phyloP scores from a whole-genome alignment of 495 filamentous ascomycete genomes.

The Friedmanniomyces endolithicus region DNA sequence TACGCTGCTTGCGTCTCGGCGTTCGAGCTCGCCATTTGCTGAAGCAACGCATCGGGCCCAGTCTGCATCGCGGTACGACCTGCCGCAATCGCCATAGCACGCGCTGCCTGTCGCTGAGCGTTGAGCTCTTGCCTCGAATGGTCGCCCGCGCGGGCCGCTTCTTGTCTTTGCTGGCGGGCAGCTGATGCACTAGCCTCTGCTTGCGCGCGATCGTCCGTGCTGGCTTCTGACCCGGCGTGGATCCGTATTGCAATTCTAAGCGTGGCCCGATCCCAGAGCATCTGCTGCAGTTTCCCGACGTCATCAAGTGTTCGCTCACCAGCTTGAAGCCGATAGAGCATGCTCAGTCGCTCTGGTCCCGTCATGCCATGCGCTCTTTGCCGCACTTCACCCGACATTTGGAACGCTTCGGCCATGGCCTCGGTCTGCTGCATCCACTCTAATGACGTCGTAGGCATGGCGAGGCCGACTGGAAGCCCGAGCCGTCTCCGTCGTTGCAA shows the following conservation, averaged over 20 bases:
- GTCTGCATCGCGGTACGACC: conserved; percentile 17
- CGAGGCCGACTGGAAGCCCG: neutral
- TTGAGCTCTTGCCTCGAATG: conserved; percentile 15
- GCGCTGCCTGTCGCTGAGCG: conserved; percentile 5
- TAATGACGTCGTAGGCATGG: too few relatives aligned
- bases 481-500: neutral
- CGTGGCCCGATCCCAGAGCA: neutral
- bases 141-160: conserved; percentile 6
- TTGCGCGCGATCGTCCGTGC: neutral
- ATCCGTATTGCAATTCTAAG: neutral
- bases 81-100: conserved; percentile 12
- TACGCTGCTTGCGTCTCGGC: conserved; percentile 14
- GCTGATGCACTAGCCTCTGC: neutral
- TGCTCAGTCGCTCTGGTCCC: neutral
- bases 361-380: neutral
- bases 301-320: conserved; percentile 4
- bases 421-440: neutral
- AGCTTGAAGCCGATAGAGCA: conserved; percentile 15
- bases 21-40: conserved; percentile 12
- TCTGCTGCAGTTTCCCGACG: neutral
- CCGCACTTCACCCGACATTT: conserved; percentile 11
- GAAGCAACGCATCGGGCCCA: conserved; percentile 3
- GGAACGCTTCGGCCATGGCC: conserved; percentile 13
- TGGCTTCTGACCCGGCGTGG: neutral
- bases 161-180: neutral